A percentile compares a stretch with the other conserved stretches of the same genome.
Evolutionary conservation across 164 flowering plant species (phyloP).

Genomic region (Cinnamomum micranthum): DNA sequence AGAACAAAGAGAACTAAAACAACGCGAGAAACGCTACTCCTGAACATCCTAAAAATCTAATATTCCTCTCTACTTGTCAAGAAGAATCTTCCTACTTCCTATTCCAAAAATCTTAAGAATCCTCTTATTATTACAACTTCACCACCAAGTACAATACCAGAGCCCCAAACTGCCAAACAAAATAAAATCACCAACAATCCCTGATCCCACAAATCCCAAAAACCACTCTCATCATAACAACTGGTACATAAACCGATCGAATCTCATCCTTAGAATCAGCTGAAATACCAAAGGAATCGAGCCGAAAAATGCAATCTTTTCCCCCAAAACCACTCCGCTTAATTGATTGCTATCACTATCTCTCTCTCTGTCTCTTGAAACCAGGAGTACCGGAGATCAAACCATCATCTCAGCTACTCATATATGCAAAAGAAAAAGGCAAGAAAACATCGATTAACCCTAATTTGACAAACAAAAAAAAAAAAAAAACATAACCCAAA

Average conservation of each 20-base stretch:
- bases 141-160: background rate
- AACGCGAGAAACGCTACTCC: conserved; percentile 18
- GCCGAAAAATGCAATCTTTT: background rate
- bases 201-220: conserved; percentile 7
- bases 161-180: conserved; percentile 3
- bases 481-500: background rate
- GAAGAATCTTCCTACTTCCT: conserved; percentile 1
- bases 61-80: conserved; percentile 13
- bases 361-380: too few relatives aligned
- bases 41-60: conserved; percentile 42
- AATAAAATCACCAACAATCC: conserved; percentile 22
- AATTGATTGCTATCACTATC: too few relatives aligned
- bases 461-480: background rate
- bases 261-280: background rate
- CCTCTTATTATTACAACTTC: conserved; percentile 1
- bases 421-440: background rate
- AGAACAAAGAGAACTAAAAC: conserved; percentile 17
- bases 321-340: background rate
- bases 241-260: background rate
- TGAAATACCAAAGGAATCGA: conserved; percentile 1
- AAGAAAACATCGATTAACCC: conserved; percentile 6
- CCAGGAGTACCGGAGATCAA: background rate
- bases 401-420: background rate
- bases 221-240: conserved; percentile 8
- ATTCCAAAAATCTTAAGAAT: conserved; percentile 12